Evolutionary conservation across 208 protist species (phyloP).

Genomic region (Trichomonas tenax): DNA sequence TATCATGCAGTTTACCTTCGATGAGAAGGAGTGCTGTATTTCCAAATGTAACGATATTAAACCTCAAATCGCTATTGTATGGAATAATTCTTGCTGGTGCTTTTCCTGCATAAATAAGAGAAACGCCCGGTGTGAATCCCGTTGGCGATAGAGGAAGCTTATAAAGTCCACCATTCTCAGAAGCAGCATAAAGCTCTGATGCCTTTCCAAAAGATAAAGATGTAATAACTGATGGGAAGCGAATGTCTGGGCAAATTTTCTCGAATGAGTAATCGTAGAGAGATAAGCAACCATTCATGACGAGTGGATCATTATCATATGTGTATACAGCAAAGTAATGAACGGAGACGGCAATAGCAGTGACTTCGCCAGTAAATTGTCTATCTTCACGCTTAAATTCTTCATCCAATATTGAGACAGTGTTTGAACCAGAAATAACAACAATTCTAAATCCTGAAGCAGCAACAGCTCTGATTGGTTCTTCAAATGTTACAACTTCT

Average conservation of each 20-base stretch:
- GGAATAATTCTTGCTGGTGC: background rate
- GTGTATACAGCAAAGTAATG: background rate
- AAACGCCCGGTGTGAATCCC: background rate
- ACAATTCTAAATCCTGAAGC: background rate
- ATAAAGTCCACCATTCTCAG: background rate
- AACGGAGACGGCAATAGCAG: background rate
- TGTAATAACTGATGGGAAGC: background rate
- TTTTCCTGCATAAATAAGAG: background rate
- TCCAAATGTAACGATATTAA: background rate
- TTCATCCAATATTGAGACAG: background rate
- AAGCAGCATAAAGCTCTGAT: background rate
- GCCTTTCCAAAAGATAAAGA: background rate
- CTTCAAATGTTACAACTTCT: background rate
- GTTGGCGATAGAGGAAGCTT: background rate
- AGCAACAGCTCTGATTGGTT: background rate
- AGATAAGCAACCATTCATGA: background rate
- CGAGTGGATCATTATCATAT: background rate
- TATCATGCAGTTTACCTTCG: background rate
- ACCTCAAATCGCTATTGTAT: background rate
- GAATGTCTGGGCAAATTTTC: background rate
- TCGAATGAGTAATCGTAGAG: background rate
- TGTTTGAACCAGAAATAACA: background rate
- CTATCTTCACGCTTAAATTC: background rate
- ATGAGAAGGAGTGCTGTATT: background rate
- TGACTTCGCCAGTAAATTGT: background rate